These are phyloP conservation scores for Phytophthora vignae DNA, from an alignment of 352 stramenopile genomes.

Conservation along the genomic window DNA sequence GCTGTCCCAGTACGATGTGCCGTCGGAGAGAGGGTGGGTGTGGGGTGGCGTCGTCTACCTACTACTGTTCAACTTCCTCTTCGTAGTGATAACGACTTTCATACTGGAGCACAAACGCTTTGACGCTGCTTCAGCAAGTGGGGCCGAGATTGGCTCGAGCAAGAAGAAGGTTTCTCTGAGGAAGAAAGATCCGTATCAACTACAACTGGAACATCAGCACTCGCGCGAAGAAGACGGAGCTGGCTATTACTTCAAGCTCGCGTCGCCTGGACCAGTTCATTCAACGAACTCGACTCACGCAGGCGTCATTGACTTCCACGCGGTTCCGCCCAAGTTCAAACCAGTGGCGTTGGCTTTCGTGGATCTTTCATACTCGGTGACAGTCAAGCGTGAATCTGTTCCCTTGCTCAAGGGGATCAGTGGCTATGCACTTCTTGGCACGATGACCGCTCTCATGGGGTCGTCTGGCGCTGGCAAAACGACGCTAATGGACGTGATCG, in stretches of 20 bases:
- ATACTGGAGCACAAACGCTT: neutral
- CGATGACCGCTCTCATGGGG: neutral
- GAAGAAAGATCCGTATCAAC: neutral
- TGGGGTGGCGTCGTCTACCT: neutral
- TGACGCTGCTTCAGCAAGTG: neutral
- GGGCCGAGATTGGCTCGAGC: neutral
- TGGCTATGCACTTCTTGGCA: neutral
- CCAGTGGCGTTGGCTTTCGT: neutral
- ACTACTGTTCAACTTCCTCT: neutral
- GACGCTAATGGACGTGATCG: neutral
- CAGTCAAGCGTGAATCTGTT: neutral
- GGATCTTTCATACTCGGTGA: slow-evolving; percentile 1
- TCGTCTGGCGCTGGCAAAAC: neutral
- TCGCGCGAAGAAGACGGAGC: neutral
- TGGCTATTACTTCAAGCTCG: neutral
- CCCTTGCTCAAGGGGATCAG: neutral
- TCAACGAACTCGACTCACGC: neutral
- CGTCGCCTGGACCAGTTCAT: neutral
- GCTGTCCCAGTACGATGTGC: slow-evolving; percentile 1
- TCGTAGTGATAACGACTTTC: neutral
- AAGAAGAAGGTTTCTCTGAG: neutral
- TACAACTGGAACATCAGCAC: neutral
- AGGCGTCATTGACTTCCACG: neutral
- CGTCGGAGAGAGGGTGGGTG: neutral
- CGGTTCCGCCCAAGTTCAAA: neutral